Evolutionary conservation across 345 rosid species (phyloP).

Genomic region (Eucalyptus erythrocorys): DNA sequence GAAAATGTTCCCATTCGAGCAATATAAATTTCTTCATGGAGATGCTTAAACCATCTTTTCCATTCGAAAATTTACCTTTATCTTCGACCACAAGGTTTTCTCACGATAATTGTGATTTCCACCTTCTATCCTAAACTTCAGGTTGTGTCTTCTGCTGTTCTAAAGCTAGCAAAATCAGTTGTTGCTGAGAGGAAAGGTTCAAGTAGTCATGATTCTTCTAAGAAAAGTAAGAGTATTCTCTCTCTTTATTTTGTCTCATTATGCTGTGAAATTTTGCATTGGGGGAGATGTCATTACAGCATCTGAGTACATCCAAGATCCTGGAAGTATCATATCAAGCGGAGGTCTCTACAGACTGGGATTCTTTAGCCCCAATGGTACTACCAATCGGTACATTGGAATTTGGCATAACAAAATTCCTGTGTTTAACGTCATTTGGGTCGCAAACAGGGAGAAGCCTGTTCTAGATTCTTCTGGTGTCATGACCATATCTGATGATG

Average conservation of each 20-base stretch:
- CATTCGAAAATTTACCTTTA: background rate
- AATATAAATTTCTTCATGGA: background rate
- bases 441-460: slow-evolving; percentile 37
- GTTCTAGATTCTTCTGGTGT: slow-evolving; percentile 34
- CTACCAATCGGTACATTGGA: slow-evolving; percentile 31
- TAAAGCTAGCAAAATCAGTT: background rate
- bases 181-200: background rate
- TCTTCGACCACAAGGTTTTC: background rate
- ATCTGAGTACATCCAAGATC: slow-evolving; percentile 17
- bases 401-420: slow-evolving; percentile 32
- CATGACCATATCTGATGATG: slow-evolving; percentile 19
- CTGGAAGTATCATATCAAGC: slow-evolving; percentile 16
- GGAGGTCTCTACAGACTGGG: slow-evolving; percentile 22
- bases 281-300: slow-evolving; percentile 17
- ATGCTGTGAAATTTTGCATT: background rate
- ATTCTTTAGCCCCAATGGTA: slow-evolving; percentile 40
- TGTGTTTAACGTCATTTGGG: slow-evolving; percentile 27
- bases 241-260: background rate
- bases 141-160: background rate
- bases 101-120: background rate
- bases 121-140: background rate
- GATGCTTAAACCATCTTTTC: background rate
- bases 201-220: background rate
- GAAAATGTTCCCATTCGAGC: background rate
- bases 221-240: background rate